Evolutionary conservation across 805 yeast genomes (phyloP).

Genomic region (Ogataea parapolymorpha): DNA sequence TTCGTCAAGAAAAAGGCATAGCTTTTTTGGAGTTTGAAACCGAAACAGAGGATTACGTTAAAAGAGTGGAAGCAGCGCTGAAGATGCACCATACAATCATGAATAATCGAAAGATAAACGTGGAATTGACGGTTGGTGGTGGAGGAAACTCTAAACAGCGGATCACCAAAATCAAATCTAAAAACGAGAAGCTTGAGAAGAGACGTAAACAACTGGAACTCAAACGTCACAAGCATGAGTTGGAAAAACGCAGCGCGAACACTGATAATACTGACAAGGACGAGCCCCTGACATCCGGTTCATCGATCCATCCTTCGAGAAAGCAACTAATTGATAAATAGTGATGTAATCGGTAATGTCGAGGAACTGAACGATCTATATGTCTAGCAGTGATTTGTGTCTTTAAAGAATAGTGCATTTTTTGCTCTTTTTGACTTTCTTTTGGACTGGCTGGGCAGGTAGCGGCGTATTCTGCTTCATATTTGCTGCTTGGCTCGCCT

Average conservation of each 20-base stretch:
- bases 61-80: slow-evolving; percentile 80
- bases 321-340: slow-evolving; percentile 42
- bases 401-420: slow-evolving; percentile 47
- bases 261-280: slow-evolving; percentile 12
- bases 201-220: slow-evolving; percentile 44
- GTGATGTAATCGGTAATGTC: neutral
- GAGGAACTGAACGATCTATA: no score
- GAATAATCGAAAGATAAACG: slow-evolving; percentile 78
- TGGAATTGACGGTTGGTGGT: slow-evolving; percentile 96
- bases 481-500: slow-evolving; percentile 2
- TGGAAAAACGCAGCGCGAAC: slow-evolving; percentile 36
- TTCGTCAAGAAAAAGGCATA: slow-evolving; percentile 83
- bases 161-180: slow-evolving; percentile 66
- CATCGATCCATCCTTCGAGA: slow-evolving; percentile 63
- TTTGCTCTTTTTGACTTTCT: slow-evolving; percentile 40
- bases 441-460: slow-evolving; percentile 6
- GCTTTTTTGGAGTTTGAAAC: slow-evolving; percentile 82
- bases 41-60: slow-evolving; percentile 59
- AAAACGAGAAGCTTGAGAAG: slow-evolving; percentile 69
- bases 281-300: neutral
- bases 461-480: neutral
- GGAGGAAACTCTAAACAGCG: slow-evolving; percentile 84
- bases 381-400: neutral
- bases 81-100: slow-evolving; percentile 75
- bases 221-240: slow-evolving; percentile 48